Percentiles rank a stretch among this genome's conserved stretches.
These are phyloP conservation scores for Bimuria novae-zelandiae DNA, from an alignment of 2,329 filamentous ascomycete species.

Conservation along the genomic window DNA sequence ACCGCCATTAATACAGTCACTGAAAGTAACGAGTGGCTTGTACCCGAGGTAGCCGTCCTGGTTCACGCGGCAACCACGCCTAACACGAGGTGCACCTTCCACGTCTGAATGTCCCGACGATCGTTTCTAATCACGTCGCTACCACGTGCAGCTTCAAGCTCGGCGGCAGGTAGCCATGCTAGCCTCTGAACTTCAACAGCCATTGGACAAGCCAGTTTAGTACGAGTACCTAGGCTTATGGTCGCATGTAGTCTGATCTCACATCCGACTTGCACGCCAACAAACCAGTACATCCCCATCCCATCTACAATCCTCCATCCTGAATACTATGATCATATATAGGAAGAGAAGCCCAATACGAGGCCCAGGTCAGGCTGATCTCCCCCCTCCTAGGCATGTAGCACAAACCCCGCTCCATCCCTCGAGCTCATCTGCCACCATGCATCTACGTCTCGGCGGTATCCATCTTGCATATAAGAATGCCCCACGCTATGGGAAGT, in stretches of 20 bases:
- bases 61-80: neutral
- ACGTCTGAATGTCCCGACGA: too few relatives aligned
- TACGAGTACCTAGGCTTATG: too few relatives aligned
- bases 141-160: neutral
- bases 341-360: too few relatives aligned
- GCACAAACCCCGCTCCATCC: neutral
- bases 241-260: too few relatives aligned
- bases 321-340: neutral
- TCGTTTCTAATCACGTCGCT: neutral
- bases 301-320: neutral
- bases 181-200: too few relatives aligned
- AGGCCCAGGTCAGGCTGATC: neutral
- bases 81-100: neutral
- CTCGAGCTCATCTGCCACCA: neutral
- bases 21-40: neutral
- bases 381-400: neutral
- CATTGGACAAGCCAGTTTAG: too few relatives aligned
- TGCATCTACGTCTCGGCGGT: neutral
- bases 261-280: too few relatives aligned
- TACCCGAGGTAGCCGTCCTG: neutral
- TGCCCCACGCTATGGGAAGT: neutral
- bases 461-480: too few relatives aligned
- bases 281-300: too few relatives aligned
- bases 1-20: too few relatives aligned
- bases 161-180: too few relatives aligned